Evolutionary conservation across 495 filamentous ascomycete species (phyloP).

Genomic region (Parathielavia hyrcaniae): DNA sequence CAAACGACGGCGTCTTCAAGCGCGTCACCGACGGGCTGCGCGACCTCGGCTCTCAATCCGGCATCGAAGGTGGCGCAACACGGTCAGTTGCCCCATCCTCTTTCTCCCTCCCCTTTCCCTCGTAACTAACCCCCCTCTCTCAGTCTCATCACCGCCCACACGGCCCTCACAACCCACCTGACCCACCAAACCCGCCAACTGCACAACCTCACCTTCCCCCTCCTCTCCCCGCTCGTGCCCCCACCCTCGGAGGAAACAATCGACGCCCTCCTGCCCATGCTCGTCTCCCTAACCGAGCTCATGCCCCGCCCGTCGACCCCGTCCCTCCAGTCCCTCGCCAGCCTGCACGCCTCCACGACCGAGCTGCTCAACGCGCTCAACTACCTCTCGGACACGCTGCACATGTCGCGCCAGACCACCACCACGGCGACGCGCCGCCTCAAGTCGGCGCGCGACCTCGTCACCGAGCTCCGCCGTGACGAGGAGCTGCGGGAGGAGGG

Average conservation of each 20-base stretch:
- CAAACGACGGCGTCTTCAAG: conserved; percentile 60
- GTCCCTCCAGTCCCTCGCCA: conserved; percentile 51
- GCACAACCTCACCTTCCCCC: conserved; percentile 69
- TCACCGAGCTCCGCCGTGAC: conserved; percentile 76
- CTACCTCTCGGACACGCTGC: conserved; percentile 81
- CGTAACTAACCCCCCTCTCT: conserved; percentile 7
- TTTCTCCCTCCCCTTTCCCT: neutral
- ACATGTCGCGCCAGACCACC: conserved; percentile 87
- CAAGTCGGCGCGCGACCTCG: conserved; percentile 67
- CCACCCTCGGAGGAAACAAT: conserved; percentile 55
- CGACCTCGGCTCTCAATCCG: conserved; percentile 74
- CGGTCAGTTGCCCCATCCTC: conserved; percentile 47
- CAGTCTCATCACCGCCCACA: conserved; percentile 83
- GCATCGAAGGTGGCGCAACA: conserved; percentile 71
- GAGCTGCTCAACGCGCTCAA: conserved; percentile 76
- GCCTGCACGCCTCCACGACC: conserved; percentile 60
- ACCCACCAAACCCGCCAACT: conserved; percentile 77
- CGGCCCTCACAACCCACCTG: conserved; percentile 75
- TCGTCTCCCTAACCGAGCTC: conserved; percentile 49
- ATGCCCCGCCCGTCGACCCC: conserved; percentile 50
- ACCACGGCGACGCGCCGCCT: conserved; percentile 70
- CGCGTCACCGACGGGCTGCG: conserved; percentile 66
- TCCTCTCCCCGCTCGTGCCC: conserved; percentile 54
- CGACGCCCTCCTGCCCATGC: conserved; percentile 59
- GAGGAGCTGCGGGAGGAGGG: conserved; percentile 75